Conservation (phyloP, 352 stramenopile genomes). For the Pythium apleroticum region DNA sequence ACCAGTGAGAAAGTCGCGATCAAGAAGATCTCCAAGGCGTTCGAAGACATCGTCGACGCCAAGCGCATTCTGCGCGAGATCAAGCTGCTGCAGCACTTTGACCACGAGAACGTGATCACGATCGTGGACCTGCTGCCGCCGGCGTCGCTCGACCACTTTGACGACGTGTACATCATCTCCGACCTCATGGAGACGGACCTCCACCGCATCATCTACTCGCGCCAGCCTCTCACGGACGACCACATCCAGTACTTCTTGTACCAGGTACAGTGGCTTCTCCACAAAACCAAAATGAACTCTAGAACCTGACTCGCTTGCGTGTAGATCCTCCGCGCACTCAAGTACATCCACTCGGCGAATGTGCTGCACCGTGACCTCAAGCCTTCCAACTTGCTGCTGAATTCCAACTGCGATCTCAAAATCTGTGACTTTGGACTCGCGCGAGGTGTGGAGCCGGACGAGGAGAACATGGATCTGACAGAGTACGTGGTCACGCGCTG, state of each 20-base stretch:
- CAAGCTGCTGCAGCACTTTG: conserved; percentile 92
- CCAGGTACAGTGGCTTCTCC: conserved; percentile 41
- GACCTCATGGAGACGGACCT: conserved; percentile 99
- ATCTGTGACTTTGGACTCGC: conserved; percentile 93
- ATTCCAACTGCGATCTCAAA: conserved; percentile 92
- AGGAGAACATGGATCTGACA: conserved; percentile 90
- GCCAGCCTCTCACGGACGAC: conserved; percentile 89
- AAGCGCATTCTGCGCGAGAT: conserved; percentile 99
- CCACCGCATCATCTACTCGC: conserved; percentile 98
- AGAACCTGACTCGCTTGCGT: not conserved
- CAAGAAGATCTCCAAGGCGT: conserved; percentile 90
- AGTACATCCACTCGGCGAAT: conserved; percentile 94
- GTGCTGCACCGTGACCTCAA: conserved; percentile 97
- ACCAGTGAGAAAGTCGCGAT: conserved; percentile 86
- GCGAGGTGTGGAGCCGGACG: conserved; percentile 73
- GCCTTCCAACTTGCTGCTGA: conserved; percentile 96
- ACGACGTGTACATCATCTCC: conserved; percentile 98
- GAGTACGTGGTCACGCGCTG: conserved; percentile 94
- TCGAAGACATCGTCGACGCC: conserved; percentile 98
- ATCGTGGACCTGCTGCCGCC: conserved; percentile 95
- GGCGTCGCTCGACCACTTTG: conserved; percentile 91
- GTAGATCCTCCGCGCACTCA: conserved; percentile 95
- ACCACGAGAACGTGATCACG: conserved; percentile 95
- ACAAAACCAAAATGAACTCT: conserved; percentile 6
- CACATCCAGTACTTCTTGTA: conserved; percentile 95